A percentile compares a stretch with the other conserved stretches of the same genome.
Evolutionary conservation across 805 yeast genomes (phyloP).

Genomic region (Wickerhamomyces subpelliculosus): DNA sequence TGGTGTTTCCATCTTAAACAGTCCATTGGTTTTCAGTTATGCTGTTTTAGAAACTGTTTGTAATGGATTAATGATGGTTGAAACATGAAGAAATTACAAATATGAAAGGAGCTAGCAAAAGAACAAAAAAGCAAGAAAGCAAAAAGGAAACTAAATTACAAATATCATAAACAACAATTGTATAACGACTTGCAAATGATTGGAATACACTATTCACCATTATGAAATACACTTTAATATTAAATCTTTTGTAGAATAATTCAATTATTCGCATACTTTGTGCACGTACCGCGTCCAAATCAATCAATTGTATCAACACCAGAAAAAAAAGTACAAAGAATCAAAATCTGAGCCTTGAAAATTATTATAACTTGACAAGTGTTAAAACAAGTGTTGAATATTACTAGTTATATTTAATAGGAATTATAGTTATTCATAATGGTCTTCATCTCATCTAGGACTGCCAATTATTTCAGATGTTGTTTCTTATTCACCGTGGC

Average conservation of each 20-base stretch:
- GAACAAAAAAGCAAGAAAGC: neutral
- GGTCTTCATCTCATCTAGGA: constrained; percentile 46
- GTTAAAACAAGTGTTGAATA: too few relatives aligned
- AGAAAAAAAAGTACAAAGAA: neutral
- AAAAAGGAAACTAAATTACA: too few relatives aligned
- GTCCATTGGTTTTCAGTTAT: neutral
- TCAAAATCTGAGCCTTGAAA: neutral
- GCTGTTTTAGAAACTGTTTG: neutral
- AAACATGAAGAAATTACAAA: neutral
- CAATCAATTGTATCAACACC: too few relatives aligned
- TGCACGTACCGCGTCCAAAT: neutral
- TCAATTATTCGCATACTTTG: too few relatives aligned
- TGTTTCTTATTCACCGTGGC: constrained; percentile 37
- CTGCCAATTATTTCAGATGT: constrained; percentile 41
- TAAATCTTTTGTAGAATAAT: too few relatives aligned
- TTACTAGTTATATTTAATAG: too few relatives aligned
- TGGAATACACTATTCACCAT: too few relatives aligned
- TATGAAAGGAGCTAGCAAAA: neutral
- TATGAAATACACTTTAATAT: too few relatives aligned
- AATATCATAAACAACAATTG: too few relatives aligned
- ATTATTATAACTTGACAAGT: too few relatives aligned
- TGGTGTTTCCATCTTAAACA: neutral
- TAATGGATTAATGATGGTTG: neutral
- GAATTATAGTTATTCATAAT: too few relatives aligned
- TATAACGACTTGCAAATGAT: too few relatives aligned